These are phyloP conservation scores for Ceratobasidium sp. DNA, from an alignment of 1,284 basidiomycete genomes.

Conservation along the genomic window DNA sequence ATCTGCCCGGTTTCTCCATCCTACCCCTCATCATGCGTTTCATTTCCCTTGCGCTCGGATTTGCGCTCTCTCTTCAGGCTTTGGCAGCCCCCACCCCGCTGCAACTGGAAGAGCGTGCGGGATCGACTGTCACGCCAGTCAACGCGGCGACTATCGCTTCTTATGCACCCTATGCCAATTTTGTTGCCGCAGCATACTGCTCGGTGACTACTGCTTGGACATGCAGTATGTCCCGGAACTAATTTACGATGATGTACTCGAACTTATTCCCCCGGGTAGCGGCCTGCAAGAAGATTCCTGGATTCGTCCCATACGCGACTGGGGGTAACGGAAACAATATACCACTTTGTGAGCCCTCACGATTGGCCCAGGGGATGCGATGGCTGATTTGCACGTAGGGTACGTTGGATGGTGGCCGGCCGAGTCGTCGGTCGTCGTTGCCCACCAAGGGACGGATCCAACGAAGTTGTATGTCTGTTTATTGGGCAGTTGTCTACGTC, in stretches of 20 bases:
- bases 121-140: conserved; percentile 52
- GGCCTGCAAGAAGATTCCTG: conserved; percentile 60
- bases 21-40: conserved; percentile 10
- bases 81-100: conserved; percentile 8
- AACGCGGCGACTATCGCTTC: conserved; percentile 53
- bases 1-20: neutral
- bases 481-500: neutral
- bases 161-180: conserved; percentile 62
- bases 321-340: conserved; percentile 63
- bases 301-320: conserved; percentile 62
- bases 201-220: conserved; percentile 57
- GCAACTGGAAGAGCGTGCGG: conserved; percentile 5
- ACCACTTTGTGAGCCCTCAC: conserved; percentile 57
- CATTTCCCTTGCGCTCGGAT: neutral
- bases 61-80: conserved; percentile 17
- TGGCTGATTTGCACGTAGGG: conserved; percentile 44
- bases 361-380: conserved; percentile 33
- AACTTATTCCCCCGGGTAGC: conserved; percentile 49
- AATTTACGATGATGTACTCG: neutral
- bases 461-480: conserved; percentile 53
- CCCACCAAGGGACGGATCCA: conserved; percentile 49
- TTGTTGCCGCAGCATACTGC: conserved; percentile 65
- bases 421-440: conserved; percentile 48
- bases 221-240: conserved; percentile 59
- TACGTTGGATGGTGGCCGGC: conserved; percentile 50